phyloP scores from a whole-genome alignment of 345 rosid genomes.

The Cardamine occulta region DNA sequence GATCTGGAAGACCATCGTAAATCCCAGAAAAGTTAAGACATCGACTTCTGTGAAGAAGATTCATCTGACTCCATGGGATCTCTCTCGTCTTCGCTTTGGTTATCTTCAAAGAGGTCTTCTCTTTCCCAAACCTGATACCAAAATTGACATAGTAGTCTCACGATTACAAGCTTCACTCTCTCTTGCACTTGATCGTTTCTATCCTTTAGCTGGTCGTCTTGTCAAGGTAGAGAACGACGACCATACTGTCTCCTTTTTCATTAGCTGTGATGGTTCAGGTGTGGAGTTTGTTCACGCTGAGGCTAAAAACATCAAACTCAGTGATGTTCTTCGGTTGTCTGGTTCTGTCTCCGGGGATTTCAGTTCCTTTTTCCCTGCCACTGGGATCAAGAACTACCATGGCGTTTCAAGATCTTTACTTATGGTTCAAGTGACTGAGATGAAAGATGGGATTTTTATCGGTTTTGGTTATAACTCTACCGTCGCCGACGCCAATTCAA shows the following conservation, averaged over 20 bases:
- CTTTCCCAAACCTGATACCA: constrained; percentile 30
- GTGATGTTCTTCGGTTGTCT: constrained; percentile 35
- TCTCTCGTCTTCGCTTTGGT: constrained; percentile 40
- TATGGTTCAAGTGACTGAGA: constrained; percentile 56
- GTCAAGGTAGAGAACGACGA: constrained; percentile 34
- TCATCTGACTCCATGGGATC: constrained; percentile 47
- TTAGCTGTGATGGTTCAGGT: constrained; percentile 49
- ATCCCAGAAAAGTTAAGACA: constrained; percentile 12
- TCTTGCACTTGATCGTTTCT: constrained; percentile 41
- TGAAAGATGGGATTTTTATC: constrained; percentile 50
- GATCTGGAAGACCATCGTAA: constrained; percentile 28
- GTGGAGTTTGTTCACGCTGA: constrained; percentile 50
- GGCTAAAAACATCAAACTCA: constrained; percentile 37
- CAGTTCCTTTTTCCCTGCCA: constrained; percentile 50
- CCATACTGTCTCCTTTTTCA: constrained; percentile 44
- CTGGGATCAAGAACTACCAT: constrained; percentile 40
- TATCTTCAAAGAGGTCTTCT: constrained; percentile 49
- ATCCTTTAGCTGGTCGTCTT: constrained; percentile 52
- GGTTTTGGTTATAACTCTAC: constrained; percentile 51
- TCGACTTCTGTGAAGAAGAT: constrained; percentile 26
- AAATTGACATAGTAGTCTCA: constrained; percentile 23
- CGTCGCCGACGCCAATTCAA: constrained; percentile 45
- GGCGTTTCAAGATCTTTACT: constrained; percentile 48
- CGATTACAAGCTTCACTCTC: constrained; percentile 47
- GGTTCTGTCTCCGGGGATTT: constrained; percentile 41